Percentiles rank a stretch among this genome's conserved stretches.
phyloP scores from a whole-genome alignment of 352 stramenopile genomes.

The Pythium chondricola region DNA sequence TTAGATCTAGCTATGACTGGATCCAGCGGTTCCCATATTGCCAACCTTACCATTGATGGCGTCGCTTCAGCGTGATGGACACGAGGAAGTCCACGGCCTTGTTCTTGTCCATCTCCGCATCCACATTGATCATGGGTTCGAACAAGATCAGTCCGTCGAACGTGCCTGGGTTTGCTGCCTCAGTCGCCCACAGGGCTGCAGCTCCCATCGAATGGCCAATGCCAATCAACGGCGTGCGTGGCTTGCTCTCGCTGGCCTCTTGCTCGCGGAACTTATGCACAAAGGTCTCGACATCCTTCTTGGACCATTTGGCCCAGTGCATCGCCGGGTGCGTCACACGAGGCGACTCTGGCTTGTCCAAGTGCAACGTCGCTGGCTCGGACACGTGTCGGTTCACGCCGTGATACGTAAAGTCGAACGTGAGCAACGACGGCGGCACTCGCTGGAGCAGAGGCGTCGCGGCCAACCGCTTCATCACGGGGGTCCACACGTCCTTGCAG shows the following conservation, averaged over 20 bases:
- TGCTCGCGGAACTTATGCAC: slow-evolving; percentile 7
- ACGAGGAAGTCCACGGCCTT: slow-evolving; percentile 13
- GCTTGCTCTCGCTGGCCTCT: background rate
- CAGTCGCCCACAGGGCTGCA: slow-evolving; percentile 23
- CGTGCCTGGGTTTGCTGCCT: slow-evolving; percentile 26
- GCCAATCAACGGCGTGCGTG: slow-evolving; percentile 36
- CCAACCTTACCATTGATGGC: no score
- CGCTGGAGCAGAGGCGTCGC: slow-evolving; percentile 24
- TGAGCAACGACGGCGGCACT: slow-evolving; percentile 6
- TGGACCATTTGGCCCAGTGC: slow-evolving; percentile 11
- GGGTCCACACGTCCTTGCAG: slow-evolving; percentile 44
- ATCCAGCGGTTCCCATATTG: slow-evolving; percentile 1
- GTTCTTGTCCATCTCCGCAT: background rate
- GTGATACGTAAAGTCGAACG: slow-evolving; percentile 38
- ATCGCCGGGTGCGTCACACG: slow-evolving; percentile 38
- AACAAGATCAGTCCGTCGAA: slow-evolving; percentile 43
- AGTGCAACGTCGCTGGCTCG: slow-evolving; percentile 19
- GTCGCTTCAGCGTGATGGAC: slow-evolving; percentile 9
- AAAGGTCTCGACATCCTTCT: slow-evolving; percentile 12
- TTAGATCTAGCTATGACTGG: background rate
- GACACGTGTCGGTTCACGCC: slow-evolving; percentile 33
- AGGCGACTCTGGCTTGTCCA: slow-evolving; percentile 12
- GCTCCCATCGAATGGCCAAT: slow-evolving; percentile 49
- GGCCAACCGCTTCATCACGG: slow-evolving; percentile 30
- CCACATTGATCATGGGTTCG: slow-evolving; percentile 31